A percentile compares a stretch with the other conserved stretches of the same genome.
phyloP scores from a whole-genome alignment of 495 filamentous ascomycete species.

The Penicillium diatomitis region DNA sequence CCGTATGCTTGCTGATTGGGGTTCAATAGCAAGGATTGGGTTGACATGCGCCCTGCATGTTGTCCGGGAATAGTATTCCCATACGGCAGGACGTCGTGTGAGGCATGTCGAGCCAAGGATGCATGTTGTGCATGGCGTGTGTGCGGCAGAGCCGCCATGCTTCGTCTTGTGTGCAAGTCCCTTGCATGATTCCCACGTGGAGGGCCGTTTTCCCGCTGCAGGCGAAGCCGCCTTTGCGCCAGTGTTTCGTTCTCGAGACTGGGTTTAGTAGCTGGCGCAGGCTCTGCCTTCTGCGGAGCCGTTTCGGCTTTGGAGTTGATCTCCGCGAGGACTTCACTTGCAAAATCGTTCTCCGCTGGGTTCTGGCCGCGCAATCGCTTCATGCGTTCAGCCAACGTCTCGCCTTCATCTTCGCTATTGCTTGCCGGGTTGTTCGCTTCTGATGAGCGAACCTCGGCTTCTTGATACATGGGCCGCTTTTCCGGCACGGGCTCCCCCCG shows the following conservation, averaged over 20 bases:
- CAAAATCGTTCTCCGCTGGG: conserved; percentile 63
- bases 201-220: conserved; percentile 57
- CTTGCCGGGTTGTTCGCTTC: conserved; percentile 7
- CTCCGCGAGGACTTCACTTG: conserved; percentile 67
- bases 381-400: conserved; percentile 70
- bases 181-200: conserved; percentile 20
- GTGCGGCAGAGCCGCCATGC: conserved; percentile 62
- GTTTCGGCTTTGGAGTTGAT: conserved; percentile 45
- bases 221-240: conserved; percentile 70
- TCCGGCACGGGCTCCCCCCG: conserved; percentile 43
- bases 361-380: conserved; percentile 54
- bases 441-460: conserved; percentile 8
- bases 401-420: conserved; percentile 54
- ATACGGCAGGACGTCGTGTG: conserved; percentile 18
- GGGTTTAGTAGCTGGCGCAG: background rate
- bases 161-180: conserved; percentile 36
- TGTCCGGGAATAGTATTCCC: conserved; percentile 5
- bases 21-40: conserved; percentile 21
- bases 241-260: conserved; percentile 69
- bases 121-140: conserved; percentile 39
- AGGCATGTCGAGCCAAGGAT: conserved; percentile 14
- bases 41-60: conserved; percentile 22
- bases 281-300: conserved; percentile 10
- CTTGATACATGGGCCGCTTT: conserved; percentile 32
- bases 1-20: conserved; percentile 11